Evolutionary conservation across 2,329 filamentous ascomycete genomes (phyloP).

Genomic region (Cercospora berteroae): DNA sequence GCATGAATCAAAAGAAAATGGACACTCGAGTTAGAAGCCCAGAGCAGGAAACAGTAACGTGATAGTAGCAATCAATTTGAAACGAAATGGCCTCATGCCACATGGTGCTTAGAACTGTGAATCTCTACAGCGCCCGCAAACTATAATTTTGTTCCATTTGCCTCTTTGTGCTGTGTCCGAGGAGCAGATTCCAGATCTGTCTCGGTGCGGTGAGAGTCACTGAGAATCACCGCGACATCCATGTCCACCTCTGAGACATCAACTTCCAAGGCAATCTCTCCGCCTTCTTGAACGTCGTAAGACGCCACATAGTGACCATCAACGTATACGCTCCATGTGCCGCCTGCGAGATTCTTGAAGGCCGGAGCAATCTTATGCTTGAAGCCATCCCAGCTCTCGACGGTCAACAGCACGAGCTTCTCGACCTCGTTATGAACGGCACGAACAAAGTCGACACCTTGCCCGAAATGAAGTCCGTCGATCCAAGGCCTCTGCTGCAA

Average conservation of each 20-base stretch:
- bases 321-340: not conserved
- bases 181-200: not conserved
- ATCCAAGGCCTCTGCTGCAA: constrained; percentile 36
- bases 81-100: not conserved
- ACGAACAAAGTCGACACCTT: not conserved
- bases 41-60: not conserved
- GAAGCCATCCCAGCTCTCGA: not conserved
- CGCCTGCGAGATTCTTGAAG: not conserved
- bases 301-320: not conserved
- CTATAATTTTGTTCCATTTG: not conserved
- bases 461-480: not conserved
- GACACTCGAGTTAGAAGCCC: not conserved
- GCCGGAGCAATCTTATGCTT: not conserved
- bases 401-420: not conserved
- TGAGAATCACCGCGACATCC: not conserved
- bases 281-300: not conserved
- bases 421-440: not conserved
- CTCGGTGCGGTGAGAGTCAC: not conserved
- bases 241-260: not conserved
- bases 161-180: not conserved
- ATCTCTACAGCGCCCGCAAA: not conserved
- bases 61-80: not conserved
- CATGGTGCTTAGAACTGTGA: not conserved
- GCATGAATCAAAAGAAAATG: not conserved
- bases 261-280: not conserved